phyloP scores from a whole-genome alignment of 495 filamentous ascomycete genomes.

The Hypoxylon trugodes region DNA sequence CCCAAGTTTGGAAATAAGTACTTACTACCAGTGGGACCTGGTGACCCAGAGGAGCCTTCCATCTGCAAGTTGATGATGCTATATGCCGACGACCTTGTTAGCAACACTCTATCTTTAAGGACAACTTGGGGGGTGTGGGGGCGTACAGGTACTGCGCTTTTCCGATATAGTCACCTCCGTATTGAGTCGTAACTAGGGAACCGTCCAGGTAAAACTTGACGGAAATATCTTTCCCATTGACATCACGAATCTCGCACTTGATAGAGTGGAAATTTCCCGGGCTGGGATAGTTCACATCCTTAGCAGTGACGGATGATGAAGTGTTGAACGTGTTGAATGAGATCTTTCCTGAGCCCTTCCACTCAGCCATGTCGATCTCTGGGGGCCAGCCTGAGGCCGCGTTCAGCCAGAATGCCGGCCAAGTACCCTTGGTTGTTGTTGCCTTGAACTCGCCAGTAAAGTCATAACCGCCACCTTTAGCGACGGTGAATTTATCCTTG shows the following conservation, averaged over 20 bases:
- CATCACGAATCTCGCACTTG: slow-evolving; percentile 59
- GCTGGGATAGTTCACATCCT: slow-evolving; percentile 58
- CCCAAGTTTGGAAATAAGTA: not conserved
- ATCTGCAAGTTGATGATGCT: slow-evolving; percentile 60
- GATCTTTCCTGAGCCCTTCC: slow-evolving; percentile 69
- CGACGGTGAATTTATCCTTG: slow-evolving; percentile 57
- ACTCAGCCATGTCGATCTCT: slow-evolving; percentile 69
- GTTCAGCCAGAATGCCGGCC: slow-evolving; percentile 72
- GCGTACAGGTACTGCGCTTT: slow-evolving; percentile 59
- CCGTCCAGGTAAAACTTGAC: slow-evolving; percentile 65
- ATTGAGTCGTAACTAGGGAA: slow-evolving; percentile 57
- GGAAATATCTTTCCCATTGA: slow-evolving; percentile 61
- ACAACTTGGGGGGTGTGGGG: not conserved
- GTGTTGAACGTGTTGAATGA: slow-evolving; percentile 70
- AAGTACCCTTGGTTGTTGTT: slow-evolving; percentile 60
- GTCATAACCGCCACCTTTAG: slow-evolving; percentile 59
- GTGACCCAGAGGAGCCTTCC: slow-evolving; percentile 59
- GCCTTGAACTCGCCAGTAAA: slow-evolving; percentile 63
- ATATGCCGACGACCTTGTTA: not conserved
- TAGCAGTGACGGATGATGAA: slow-evolving; percentile 54
- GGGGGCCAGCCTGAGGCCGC: slow-evolving; percentile 70
- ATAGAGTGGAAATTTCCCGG: slow-evolving; percentile 60
- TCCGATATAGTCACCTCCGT: slow-evolving; percentile 59
- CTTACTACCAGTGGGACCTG: slow-evolving; percentile 54
- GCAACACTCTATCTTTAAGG: not conserved